Conservation (phyloP, 1,139 yeast species). For the Candida frijolesensis region DNA sequence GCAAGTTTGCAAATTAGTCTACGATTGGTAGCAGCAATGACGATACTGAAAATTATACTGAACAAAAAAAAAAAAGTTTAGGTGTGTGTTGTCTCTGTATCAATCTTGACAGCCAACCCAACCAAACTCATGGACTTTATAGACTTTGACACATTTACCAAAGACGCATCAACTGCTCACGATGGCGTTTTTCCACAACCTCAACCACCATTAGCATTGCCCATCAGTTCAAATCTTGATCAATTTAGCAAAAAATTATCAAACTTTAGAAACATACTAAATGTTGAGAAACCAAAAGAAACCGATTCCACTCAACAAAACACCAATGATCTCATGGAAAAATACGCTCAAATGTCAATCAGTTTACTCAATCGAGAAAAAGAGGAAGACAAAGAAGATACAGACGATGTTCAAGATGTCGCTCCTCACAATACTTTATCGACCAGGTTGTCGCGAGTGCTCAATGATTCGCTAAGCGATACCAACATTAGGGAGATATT, state of each 20-base stretch:
- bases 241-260: slow-evolving; percentile 37
- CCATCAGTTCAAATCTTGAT: slow-evolving; percentile 44
- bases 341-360: slow-evolving; percentile 41
- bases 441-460: slow-evolving; percentile 50
- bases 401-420: slow-evolving; percentile 8
- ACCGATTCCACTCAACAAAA: not conserved
- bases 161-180: slow-evolving; percentile 10
- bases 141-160: slow-evolving; percentile 41
- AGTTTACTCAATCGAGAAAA: slow-evolving; percentile 22
- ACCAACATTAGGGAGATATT: slow-evolving; percentile 51
- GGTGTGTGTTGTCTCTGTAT: not conserved
- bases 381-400: slow-evolving; percentile 3
- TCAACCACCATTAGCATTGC: slow-evolving; percentile 49
- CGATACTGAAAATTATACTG: no score
- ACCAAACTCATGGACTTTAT: slow-evolving; percentile 43
- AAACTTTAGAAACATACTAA: slow-evolving; percentile 34
- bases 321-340: slow-evolving; percentile 29
- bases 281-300: slow-evolving; percentile 18
- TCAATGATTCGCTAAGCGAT: slow-evolving; percentile 53
- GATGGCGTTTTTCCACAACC: slow-evolving; percentile 41
- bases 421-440: slow-evolving; percentile 31
- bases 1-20: no score
- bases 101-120: not conserved
- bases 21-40: not conserved
- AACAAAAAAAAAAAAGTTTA: slow-evolving; percentile 4